Evolutionary conservation across 2,329 filamentous ascomycete species (phyloP).

Genomic region (Tolypocladium endophyticum): DNA sequence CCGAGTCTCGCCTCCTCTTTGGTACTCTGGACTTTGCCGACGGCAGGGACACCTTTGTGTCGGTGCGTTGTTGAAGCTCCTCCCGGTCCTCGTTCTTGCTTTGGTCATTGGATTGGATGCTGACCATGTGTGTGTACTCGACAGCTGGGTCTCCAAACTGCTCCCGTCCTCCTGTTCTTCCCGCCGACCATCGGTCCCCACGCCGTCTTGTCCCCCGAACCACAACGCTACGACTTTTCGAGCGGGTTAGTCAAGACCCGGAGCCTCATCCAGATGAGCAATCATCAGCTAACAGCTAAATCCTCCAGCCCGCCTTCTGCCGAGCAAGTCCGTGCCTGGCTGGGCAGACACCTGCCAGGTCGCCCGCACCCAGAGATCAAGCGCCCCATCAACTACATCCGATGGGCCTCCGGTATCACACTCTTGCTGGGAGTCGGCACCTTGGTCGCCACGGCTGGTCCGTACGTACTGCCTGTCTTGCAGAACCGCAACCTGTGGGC

Average conservation of each 20-base stretch:
- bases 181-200: slow-evolving; percentile 74
- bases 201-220: slow-evolving; percentile 58
- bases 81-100: background rate
- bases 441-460: slow-evolving; percentile 58
- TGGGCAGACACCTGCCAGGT: slow-evolving; percentile 67
- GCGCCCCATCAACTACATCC: slow-evolving; percentile 80
- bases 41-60: slow-evolving; percentile 76
- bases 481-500: slow-evolving; percentile 94
- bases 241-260: slow-evolving; percentile 47
- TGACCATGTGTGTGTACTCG: background rate
- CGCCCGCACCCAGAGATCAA: slow-evolving; percentile 67
- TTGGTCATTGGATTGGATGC: background rate
- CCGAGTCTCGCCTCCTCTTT: slow-evolving; percentile 64
- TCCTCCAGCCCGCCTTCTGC: slow-evolving; percentile 55
- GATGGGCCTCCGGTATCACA: slow-evolving; percentile 57
- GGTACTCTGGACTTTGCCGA: slow-evolving; percentile 80
- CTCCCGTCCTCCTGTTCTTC: slow-evolving; percentile 81
- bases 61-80: slow-evolving; percentile 44
- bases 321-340: slow-evolving; percentile 69
- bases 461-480: slow-evolving; percentile 70
- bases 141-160: slow-evolving; percentile 86
- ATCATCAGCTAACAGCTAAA: background rate
- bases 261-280: background rate
- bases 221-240: slow-evolving; percentile 76
- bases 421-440: slow-evolving; percentile 61